Evolutionary conservation across 345 rosid genomes (phyloP).

Genomic region (Clausena lansium): DNA sequence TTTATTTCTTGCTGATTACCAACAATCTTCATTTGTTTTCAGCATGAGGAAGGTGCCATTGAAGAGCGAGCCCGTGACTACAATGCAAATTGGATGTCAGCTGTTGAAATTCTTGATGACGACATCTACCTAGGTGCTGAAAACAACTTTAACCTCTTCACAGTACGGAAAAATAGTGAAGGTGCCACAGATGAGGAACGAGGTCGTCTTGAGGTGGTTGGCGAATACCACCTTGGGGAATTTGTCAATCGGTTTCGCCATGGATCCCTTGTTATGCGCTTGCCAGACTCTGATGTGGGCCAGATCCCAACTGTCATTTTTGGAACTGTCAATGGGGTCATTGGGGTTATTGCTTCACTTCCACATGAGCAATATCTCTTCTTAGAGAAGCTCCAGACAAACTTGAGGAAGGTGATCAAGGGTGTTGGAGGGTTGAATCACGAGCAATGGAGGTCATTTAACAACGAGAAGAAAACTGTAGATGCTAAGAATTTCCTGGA

Average conservation of each 20-base stretch:
- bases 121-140: conserved; percentile 86
- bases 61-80: conserved; percentile 90
- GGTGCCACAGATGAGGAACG: conserved; percentile 88
- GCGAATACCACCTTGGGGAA: conserved; percentile 93
- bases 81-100: conserved; percentile 91
- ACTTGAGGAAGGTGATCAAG: conserved; percentile 78
- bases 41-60: conserved; percentile 92
- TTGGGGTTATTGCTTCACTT: conserved; percentile 90
- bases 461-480: conserved; percentile 74
- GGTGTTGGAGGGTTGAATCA: conserved; percentile 96
- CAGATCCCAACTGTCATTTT: conserved; percentile 87
- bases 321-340: conserved; percentile 82
- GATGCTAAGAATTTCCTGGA: conserved; percentile 84
- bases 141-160: conserved; percentile 73
- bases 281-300: conserved; percentile 89
- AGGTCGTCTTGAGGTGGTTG: conserved; percentile 79
- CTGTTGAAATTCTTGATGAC: conserved; percentile 87
- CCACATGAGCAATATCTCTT: conserved; percentile 73
- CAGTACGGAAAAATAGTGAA: conserved; percentile 84
- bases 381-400: conserved; percentile 76
- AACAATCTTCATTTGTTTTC: conserved; percentile 14
- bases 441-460: conserved; percentile 93
- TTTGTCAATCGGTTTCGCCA: conserved; percentile 86
- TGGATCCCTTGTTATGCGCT: conserved; percentile 89
- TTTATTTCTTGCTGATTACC: not conserved